phyloP scores from a whole-genome alignment of 2,329 filamentous ascomycete genomes.

The Huntiella moniliformis region DNA sequence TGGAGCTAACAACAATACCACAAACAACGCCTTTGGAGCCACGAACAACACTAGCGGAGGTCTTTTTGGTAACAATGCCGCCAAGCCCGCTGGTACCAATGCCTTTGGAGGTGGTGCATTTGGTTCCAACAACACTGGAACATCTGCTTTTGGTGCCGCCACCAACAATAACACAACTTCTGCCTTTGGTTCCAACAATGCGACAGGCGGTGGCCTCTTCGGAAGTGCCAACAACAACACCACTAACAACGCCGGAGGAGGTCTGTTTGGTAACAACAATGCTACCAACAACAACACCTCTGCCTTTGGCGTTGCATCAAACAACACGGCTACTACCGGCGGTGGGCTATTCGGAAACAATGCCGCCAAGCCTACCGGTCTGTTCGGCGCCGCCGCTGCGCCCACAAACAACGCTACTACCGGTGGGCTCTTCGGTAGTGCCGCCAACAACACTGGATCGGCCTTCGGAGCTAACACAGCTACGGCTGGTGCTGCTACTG shows the following conservation, averaged over 20 bases:
- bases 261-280: conserved; percentile 26
- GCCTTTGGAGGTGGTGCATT: conserved; percentile 16
- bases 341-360: conserved; percentile 13
- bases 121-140: conserved; percentile 14
- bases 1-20: conserved; percentile 16
- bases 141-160: conserved; percentile 17
- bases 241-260: conserved; percentile 19
- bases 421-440: conserved; percentile 23
- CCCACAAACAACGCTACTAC: conserved; percentile 2
- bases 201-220: conserved; percentile 18
- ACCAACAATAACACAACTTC: conserved; percentile 15
- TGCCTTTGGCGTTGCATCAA: conserved; percentile 21
- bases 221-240: conserved; percentile 15
- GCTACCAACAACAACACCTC: conserved; percentile 11
- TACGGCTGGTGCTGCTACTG: conserved; percentile 14
- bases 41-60: conserved; percentile 13
- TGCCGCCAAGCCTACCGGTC: conserved; percentile 20
- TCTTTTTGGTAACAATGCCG: conserved; percentile 21
- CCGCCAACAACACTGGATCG: conserved; percentile 12
- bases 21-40: conserved; percentile 1
- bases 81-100: conserved; percentile 13
- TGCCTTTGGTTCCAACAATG: conserved; percentile 10
- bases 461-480: conserved; percentile 15
- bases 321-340: conserved; percentile 13
- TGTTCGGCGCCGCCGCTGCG: conserved; percentile 24